Conservation (phyloP, 352 stramenopile genomes). For the Phytophthora aleatoria region DNA sequence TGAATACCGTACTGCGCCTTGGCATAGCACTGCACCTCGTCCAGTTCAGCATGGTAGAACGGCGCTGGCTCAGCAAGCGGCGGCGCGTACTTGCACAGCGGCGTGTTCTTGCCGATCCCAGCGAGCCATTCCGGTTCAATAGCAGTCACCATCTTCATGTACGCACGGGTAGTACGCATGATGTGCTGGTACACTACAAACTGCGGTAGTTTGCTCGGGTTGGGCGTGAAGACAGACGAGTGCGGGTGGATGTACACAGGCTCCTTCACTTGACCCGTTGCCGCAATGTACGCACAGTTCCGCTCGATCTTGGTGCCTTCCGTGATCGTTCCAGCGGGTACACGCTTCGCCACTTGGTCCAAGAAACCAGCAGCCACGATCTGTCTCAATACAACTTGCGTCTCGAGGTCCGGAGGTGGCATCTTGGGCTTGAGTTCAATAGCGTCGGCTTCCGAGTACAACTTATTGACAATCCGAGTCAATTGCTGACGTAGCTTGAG, state of each 20-base stretch:
- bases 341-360: slow-evolving; percentile 83
- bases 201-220: slow-evolving; percentile 62
- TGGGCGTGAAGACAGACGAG: slow-evolving; percentile 79
- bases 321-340: slow-evolving; percentile 70
- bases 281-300: slow-evolving; percentile 79
- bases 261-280: slow-evolving; percentile 60
- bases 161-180: slow-evolving; percentile 79
- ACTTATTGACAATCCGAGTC: slow-evolving; percentile 80
- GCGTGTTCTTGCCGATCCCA: slow-evolving; percentile 75
- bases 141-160: slow-evolving; percentile 98
- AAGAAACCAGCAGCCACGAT: slow-evolving; percentile 83
- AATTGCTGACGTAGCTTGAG: slow-evolving; percentile 85
- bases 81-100: slow-evolving; percentile 70
- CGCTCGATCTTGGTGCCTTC: slow-evolving; percentile 84
- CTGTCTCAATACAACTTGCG: slow-evolving; percentile 67
- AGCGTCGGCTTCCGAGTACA: slow-evolving; percentile 52
- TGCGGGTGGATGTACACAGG: slow-evolving; percentile 87
- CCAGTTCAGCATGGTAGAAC: slow-evolving; percentile 56
- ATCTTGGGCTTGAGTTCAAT: slow-evolving; percentile 66
- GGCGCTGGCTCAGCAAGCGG: slow-evolving; percentile 66
- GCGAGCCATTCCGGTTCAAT: slow-evolving; percentile 97
- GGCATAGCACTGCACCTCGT: slow-evolving; percentile 81
- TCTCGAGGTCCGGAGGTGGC: slow-evolving; percentile 64
- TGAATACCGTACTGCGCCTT: slow-evolving; percentile 78
- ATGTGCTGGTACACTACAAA: slow-evolving; percentile 86